Percentiles rank a stretch among this genome's conserved stretches.
Evolutionary conservation across 306 rosid genomes (phyloP).

Genomic region (Quercus berberidifolia): DNA sequence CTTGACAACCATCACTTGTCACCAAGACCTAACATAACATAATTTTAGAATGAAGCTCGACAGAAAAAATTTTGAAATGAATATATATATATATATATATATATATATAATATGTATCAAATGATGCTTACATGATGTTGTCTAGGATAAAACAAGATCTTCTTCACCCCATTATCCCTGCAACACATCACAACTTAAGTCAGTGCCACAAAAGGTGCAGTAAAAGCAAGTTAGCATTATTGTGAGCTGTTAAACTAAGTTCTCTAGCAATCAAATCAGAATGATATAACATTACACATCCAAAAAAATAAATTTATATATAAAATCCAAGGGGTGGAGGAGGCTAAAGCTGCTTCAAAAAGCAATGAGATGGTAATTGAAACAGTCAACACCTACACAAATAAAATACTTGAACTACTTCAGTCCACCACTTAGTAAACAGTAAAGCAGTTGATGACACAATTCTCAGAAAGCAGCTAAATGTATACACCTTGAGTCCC

Average conservation of each 20-base stretch:
- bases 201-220: constrained; percentile 11
- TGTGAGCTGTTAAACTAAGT: constrained; percentile 9
- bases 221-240: constrained; percentile 15
- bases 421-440: not conserved
- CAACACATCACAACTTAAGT: constrained; percentile 22
- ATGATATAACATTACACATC: not conserved
- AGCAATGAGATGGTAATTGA: not conserved
- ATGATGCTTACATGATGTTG: constrained; percentile 62
- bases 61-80: not conserved
- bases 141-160: constrained; percentile 80
- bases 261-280: not conserved
- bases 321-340: not conserved
- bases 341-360: not conserved
- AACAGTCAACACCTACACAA: not conserved
- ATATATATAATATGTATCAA: too few relatives aligned
- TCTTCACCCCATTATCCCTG: constrained; percentile 66
- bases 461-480: constrained; percentile 15
- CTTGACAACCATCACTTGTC: constrained; percentile 79
- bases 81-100: too few relatives aligned
- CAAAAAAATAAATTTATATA: not conserved
- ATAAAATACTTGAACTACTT: not conserved
- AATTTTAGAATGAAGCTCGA: constrained; percentile 23
- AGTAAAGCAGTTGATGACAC: not conserved
- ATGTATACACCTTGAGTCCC: constrained; percentile 66
- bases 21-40: constrained; percentile 51